Evolutionary conservation across 306 rosid genomes (phyloP).

Genomic region (Prunus davidiana): DNA sequence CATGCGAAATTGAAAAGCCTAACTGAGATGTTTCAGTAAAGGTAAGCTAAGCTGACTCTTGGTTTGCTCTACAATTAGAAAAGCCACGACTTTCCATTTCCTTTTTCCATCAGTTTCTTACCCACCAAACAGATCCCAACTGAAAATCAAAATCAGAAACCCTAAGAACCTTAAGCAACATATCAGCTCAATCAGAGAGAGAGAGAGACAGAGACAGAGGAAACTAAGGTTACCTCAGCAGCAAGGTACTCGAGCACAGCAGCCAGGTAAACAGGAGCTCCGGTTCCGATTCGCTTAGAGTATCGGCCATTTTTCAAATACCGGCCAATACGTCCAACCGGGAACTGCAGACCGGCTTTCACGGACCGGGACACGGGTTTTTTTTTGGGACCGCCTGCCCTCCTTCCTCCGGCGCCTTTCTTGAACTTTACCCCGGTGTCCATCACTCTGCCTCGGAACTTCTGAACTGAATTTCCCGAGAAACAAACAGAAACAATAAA

Average conservation of each 20-base stretch:
- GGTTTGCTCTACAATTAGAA: not conserved
- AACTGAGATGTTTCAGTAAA: too few species aligned
- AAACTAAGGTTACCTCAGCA: slow-evolving; percentile 37
- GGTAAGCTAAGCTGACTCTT: not conserved
- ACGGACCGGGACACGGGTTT: slow-evolving; percentile 44
- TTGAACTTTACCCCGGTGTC: slow-evolving; percentile 34
- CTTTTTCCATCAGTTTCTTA: not conserved
- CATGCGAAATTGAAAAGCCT: not conserved
- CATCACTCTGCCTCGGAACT: slow-evolving; percentile 16
- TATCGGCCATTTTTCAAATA: slow-evolving; percentile 51
- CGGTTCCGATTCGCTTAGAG: slow-evolving; percentile 41
- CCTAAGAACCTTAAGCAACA: not conserved
- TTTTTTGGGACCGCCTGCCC: slow-evolving; percentile 41
- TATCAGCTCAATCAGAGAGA: not conserved
- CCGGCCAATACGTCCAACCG: slow-evolving; percentile 45
- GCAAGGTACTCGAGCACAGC: slow-evolving; percentile 48
- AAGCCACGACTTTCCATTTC: not conserved
- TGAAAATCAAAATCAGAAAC: not conserved
- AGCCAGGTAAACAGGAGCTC: slow-evolving; percentile 53
- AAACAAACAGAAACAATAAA: slow-evolving; percentile 20
- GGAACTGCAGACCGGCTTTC: slow-evolving; percentile 49
- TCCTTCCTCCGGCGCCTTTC: slow-evolving; percentile 48
- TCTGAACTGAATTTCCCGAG: not conserved
- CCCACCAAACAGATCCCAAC: slow-evolving; percentile 3
- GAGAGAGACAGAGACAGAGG: not conserved